Evolutionary conservation across 2,329 filamentous ascomycete genomes (phyloP).

Genomic region (Phyllosticta capitalensis): DNA sequence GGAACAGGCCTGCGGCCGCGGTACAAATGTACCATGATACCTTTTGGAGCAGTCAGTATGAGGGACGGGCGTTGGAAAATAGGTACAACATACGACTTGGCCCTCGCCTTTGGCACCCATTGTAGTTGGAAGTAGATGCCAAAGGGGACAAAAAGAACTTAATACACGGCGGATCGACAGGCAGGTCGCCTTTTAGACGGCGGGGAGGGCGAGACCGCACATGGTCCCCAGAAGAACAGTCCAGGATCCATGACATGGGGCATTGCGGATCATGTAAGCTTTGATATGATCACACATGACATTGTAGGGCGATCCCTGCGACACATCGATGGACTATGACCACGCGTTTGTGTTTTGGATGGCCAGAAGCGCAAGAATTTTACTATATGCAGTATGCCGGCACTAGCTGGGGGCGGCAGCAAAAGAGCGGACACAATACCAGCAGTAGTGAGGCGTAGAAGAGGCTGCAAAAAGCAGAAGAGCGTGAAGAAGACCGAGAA

Average conservation of each 20-base stretch:
- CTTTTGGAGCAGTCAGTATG: conserved; percentile 3
- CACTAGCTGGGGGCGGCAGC: neutral
- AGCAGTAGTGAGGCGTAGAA: neutral
- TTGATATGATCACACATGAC: neutral
- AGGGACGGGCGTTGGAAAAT: neutral
- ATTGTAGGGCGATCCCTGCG: conserved; percentile 8
- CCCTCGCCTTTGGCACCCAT: conserved; percentile 13
- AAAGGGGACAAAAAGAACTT: neutral
- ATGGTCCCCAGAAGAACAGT: conserved; percentile 3
- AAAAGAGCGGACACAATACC: neutral
- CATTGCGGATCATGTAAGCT: conserved; percentile 4
- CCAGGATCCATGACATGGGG: conserved; percentile 3
- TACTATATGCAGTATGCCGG: neutral
- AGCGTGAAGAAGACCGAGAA: neutral
- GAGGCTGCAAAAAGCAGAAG: neutral
- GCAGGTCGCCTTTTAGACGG: conserved; percentile 6
- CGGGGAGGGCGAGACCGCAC: conserved; percentile 4
- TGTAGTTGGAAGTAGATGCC: conserved; percentile 6
- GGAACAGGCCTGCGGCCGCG: conserved; percentile 19
- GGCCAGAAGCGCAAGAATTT: neutral
- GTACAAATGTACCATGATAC: conserved; percentile 30
- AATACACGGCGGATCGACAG: conserved; percentile 2
- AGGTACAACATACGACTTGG: conserved; percentile 19
- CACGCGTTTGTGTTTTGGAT: neutral
- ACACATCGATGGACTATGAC: neutral